phyloP scores from a whole-genome alignment of 1,139 yeast genomes.

The Saccharomyces uvarum region DNA sequence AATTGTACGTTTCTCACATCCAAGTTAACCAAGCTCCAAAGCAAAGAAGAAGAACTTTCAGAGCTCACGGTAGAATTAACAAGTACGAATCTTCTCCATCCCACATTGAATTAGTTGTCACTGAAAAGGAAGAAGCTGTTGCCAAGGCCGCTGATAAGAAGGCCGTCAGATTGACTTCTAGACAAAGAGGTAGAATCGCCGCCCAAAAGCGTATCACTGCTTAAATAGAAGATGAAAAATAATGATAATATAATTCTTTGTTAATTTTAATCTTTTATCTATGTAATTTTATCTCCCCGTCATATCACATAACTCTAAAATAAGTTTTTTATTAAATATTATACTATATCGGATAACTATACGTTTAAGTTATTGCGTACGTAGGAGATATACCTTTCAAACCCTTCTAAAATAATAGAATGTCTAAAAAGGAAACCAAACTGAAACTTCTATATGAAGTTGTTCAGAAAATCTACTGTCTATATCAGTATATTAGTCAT shows the following conservation, averaged over 20 bases:
- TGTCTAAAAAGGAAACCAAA: not conserved
- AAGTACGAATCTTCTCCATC: constrained; percentile 98
- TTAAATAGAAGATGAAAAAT: constrained; percentile 22
- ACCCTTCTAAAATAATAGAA: not conserved
- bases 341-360: not conserved
- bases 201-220: constrained; percentile 69
- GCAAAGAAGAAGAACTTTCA: constrained; percentile 99
- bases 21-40: constrained; percentile 99
- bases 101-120: constrained; percentile 94
- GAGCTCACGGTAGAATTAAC: constrained; percentile 99
- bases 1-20: constrained; percentile 92
- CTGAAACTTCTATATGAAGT: not conserved
- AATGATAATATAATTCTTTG: not conserved
- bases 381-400: not conserved
- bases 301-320: not conserved
- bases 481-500: not conserved
- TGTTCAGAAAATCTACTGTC: not conserved
- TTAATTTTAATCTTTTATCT: not conserved
- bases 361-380: not conserved
- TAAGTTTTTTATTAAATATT: not conserved
- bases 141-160: constrained; percentile 86
- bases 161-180: constrained; percentile 61
- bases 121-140: constrained; percentile 92
- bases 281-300: not conserved
- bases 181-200: constrained; percentile 91